Evolutionary conservation across 192 early-diverging fungal genomes (phyloP).

Genomic region (Oehlia diaphana): DNA sequence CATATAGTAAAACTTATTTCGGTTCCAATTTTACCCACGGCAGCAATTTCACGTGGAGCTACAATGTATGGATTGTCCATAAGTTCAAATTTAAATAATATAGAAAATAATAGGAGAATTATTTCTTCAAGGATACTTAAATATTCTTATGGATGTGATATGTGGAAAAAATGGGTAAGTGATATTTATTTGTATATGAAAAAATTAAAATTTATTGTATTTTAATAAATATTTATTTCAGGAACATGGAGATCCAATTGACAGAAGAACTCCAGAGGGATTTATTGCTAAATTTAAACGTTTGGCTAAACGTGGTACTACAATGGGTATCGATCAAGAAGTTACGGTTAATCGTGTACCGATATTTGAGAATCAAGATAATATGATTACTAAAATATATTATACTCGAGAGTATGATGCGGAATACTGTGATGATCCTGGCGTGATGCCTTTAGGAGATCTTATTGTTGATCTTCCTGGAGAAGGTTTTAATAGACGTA

Average conservation of each 20-base stretch:
- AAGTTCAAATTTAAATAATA: conserved; percentile 31
- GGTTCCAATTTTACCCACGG: conserved; percentile 49
- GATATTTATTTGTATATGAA: not conserved
- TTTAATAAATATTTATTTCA: not conserved
- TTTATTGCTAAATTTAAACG: not conserved
- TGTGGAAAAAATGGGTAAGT: not conserved
- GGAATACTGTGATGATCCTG: not conserved
- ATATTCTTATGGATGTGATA: not conserved
- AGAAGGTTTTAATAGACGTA: not conserved
- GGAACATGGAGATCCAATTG: not conserved
- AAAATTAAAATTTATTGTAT: too few species aligned
- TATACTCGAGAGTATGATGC: not conserved
- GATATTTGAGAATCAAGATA: not conserved
- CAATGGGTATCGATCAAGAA: not conserved
- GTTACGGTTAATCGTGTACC: not conserved
- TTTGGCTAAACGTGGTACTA: not conserved
- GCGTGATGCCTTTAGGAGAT: not conserved
- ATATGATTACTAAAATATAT: not conserved
- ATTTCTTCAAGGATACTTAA: not conserved
- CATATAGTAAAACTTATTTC: conserved; percentile 42
- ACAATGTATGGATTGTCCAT: not conserved
- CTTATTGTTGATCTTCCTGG: not conserved
- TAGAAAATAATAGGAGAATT: conserved; percentile 31
- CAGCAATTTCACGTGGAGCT: conserved; percentile 51
- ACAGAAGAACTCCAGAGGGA: not conserved